Percentiles rank a stretch among this genome's conserved stretches.
Conservation (phyloP, 2,329 filamentous ascomycete species). For the Teratosphaeria zuluensis region DNA sequence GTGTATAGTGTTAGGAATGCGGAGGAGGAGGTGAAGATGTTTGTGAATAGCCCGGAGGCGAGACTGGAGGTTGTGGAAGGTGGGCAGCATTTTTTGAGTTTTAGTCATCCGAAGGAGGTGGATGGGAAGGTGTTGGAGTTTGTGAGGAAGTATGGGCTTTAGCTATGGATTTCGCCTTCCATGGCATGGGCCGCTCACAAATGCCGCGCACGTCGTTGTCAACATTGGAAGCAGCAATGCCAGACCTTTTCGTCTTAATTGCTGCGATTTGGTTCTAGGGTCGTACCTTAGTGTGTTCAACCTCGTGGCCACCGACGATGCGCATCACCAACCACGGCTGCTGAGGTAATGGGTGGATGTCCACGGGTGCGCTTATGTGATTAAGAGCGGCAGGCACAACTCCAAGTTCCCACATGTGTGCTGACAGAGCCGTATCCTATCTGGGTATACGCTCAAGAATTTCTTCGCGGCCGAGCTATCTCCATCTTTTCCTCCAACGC, state of each 20-base stretch:
- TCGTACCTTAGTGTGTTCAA: not conserved
- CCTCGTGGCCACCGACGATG: no score
- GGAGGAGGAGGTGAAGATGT: slow-evolving; percentile 39
- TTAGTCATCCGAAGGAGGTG: slow-evolving; percentile 38
- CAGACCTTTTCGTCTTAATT: no score
- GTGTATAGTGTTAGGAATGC: slow-evolving; percentile 36
- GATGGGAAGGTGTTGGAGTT: slow-evolving; percentile 26
- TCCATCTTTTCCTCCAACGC: not conserved
- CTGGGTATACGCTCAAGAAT: not conserved
- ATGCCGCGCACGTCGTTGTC: no score
- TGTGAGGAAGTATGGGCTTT: slow-evolving; percentile 19
- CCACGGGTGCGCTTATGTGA: no score
- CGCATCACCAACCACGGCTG: no score
- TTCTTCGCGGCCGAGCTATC: not conserved
- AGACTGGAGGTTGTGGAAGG: slow-evolving; percentile 35
- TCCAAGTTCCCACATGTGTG: not conserved
- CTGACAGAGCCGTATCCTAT: not conserved
- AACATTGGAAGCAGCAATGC: no score
- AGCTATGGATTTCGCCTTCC: not conserved
- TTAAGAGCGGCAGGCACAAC: not conserved
- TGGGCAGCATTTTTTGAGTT: slow-evolving; percentile 42
- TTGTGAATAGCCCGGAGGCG: slow-evolving; percentile 35
- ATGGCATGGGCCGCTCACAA: no score
- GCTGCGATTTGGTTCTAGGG: not conserved
- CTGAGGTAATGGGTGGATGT: no score